phyloP scores from a whole-genome alignment of 129 eudicot species.

The Lactuca saligna region DNA sequence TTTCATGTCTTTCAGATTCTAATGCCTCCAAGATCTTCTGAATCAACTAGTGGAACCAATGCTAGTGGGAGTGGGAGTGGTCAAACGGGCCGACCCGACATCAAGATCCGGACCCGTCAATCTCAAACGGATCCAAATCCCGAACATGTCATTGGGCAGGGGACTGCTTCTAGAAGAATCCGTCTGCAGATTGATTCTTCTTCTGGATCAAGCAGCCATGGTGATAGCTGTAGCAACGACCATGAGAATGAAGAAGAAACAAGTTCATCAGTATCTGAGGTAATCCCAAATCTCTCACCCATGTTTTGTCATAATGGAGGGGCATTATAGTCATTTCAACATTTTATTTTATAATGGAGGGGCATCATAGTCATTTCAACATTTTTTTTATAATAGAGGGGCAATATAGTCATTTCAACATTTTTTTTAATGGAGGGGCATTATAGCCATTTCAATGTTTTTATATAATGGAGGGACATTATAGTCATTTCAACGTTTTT shows the following conservation, averaged over 20 bases:
- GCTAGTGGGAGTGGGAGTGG: slow-evolving; percentile 12
- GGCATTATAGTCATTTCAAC: too few species aligned
- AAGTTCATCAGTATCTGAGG: slow-evolving; percentile 36
- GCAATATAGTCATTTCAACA: too few species aligned
- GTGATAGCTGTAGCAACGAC: background rate
- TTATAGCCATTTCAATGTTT: too few species aligned
- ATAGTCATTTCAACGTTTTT: too few species aligned
- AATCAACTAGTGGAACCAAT: slow-evolving; percentile 24
- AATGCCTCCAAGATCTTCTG: slow-evolving; percentile 2
- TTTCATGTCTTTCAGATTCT: slow-evolving; percentile 17
- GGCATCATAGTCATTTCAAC: too few species aligned
- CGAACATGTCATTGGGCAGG: slow-evolving; percentile 40
- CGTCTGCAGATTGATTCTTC: slow-evolving; percentile 31
- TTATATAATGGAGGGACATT: too few species aligned
- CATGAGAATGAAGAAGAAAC: slow-evolving; percentile 23
- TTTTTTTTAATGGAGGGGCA: too few species aligned
- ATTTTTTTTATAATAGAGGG: too few species aligned
- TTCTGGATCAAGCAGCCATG: slow-evolving; percentile 21
- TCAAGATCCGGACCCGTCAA: slow-evolving; percentile 51
- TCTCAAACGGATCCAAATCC: slow-evolving; percentile 25
- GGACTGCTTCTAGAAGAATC: slow-evolving; percentile 65
- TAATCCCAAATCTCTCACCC: background rate
- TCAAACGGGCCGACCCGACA: slow-evolving; percentile 27
- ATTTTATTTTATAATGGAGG: too few species aligned
- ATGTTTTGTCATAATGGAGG: too few species aligned